These are phyloP conservation scores for Clavulina sp. DNA, from an alignment of 768 basidiomycete genomes.

Conservation along the genomic window DNA sequence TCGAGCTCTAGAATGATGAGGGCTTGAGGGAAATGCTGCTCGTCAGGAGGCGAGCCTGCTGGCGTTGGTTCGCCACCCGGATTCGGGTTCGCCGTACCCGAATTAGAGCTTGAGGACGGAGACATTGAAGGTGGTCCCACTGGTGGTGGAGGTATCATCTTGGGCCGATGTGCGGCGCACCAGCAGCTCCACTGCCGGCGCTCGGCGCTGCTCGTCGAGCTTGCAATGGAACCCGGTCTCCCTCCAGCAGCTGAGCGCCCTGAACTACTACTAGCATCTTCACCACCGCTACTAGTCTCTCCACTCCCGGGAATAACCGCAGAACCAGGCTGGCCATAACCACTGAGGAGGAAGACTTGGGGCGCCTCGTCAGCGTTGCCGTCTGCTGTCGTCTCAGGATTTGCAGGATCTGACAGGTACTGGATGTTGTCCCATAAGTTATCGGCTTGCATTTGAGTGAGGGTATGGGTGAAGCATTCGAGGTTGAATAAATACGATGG, in stretches of 20 bases:
- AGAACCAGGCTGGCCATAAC: constrained; percentile 51
- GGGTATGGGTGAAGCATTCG: constrained; percentile 52
- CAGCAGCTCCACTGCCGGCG: constrained; percentile 47
- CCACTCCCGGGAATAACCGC: constrained; percentile 11
- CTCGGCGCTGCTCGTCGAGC: constrained; percentile 18
- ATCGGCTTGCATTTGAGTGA: constrained; percentile 47
- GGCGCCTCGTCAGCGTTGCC: constrained; percentile 29
- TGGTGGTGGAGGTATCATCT: too few species aligned
- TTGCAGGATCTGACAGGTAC: constrained; percentile 39
- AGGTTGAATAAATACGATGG: constrained; percentile 53
- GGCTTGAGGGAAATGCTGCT: constrained; percentile 12
- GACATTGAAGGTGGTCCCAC: too few species aligned
- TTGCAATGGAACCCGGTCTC: too few species aligned
- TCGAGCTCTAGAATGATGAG: constrained; percentile 67
- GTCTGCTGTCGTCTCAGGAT: constrained; percentile 25
- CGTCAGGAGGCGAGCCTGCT: constrained; percentile 4
- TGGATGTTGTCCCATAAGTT: constrained; percentile 58
- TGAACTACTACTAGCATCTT: too few species aligned
- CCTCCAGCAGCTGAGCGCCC: too few species aligned
- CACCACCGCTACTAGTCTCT: too few species aligned
- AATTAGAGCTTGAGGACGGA: too few species aligned
- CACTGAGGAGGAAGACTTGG: constrained; percentile 52
- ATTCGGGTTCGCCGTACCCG: too few species aligned
- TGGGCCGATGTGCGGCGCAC: constrained; percentile 45
- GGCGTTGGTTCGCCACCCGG: too few species aligned